Base-by-base conservation (phyloP, 768 basidiomycete genomes). In the Lactarius sanguifluus region DNA sequence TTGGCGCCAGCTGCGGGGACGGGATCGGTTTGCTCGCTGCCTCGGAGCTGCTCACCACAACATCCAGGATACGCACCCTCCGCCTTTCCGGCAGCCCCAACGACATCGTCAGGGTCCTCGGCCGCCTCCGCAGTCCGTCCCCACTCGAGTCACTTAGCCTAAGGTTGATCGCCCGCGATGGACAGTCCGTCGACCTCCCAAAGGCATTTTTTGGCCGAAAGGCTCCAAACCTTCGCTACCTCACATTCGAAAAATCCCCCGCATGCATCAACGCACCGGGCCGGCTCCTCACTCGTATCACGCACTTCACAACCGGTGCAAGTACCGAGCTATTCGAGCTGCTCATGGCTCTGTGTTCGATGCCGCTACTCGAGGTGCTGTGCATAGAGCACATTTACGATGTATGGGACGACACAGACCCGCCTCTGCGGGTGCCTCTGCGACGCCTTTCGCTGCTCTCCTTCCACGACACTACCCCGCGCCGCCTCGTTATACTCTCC, bases 231-330 rank as follows among this genome's bases (percentile, higher is more conserved):
- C 28, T 66, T 23, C 65, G 65, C 8, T 38, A 45, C 15, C 45
- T 66, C 18, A 66, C 58, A 0, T 58, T 67, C 25, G 57, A 40
- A 16, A n/a, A 12, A 28, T 13, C 38, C 55, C 6, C 43, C 45
- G 20, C 12, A 12, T 36, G 12, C 2, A 36, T 67, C 41, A 41
- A 20, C 5, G 57, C 62, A 16, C 66, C 66, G 25, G 40, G 10
- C 6, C 63, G 61, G 62, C 58, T 67, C 30, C 41, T 67, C 20
- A 30, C 2, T 2, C 50, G 61, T 3, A 18, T 67, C 32, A 36
- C 66, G 3, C 61, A 63, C 9, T 63, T 67, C 32, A 67, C 66
- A 15, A 67, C 57, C 4, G 47, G 62, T 15, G 61, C 62, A 30
- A 41, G 54, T 6, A 6, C 45, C 2, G 5, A 57, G 13, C 25